Conservation (phyloP, 768 basidiomycete genomes). For the Naganishia friedmannii region DNA sequence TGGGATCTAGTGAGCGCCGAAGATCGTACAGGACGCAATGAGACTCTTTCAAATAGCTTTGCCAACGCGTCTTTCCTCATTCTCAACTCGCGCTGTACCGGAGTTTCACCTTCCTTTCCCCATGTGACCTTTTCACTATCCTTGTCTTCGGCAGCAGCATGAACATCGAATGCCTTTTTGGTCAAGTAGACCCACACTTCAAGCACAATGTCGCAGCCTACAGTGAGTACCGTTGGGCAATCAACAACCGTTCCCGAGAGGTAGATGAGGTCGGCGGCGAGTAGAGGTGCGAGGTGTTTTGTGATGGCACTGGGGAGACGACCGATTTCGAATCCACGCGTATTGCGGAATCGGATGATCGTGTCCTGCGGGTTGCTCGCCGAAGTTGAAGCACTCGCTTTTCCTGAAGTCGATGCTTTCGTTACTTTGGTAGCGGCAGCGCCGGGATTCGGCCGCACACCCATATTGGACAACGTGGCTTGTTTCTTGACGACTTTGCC, state of each 20-base stretch:
- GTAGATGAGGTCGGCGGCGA: slow-evolving; percentile 61
- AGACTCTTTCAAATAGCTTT: slow-evolving; percentile 64
- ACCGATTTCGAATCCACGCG: slow-evolving; percentile 29
- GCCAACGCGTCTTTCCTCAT: slow-evolving; percentile 74
- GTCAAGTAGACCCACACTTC: slow-evolving; percentile 71
- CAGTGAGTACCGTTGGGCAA: slow-evolving; percentile 67
- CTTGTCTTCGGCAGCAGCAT: slow-evolving; percentile 33
- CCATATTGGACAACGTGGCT: slow-evolving; percentile 47
- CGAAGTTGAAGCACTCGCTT: slow-evolving; percentile 28
- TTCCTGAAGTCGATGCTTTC: not conserved
- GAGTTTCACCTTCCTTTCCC: slow-evolving; percentile 75
- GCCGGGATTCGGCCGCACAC: slow-evolving; percentile 39
- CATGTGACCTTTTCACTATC: slow-evolving; percentile 51
- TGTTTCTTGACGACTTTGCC: slow-evolving; percentile 50
- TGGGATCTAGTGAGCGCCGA: slow-evolving; percentile 46
- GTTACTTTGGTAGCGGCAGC: slow-evolving; percentile 24
- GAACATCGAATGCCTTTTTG: slow-evolving; percentile 61
- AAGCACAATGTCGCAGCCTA: slow-evolving; percentile 74
- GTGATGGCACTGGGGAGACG: slow-evolving; percentile 29
- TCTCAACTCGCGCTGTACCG: slow-evolving; percentile 71
- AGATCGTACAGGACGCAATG: slow-evolving; percentile 61
- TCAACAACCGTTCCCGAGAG: slow-evolving; percentile 70
- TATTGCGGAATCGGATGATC: slow-evolving; percentile 45
- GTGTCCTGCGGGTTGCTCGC: slow-evolving; percentile 45
- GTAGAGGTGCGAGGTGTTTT: slow-evolving; percentile 29